A percentile compares a stretch with the other conserved stretches of the same genome.
Evolutionary conservation across 2,329 filamentous ascomycete genomes (phyloP).

Genomic region (Penicillium nordicum): DNA sequence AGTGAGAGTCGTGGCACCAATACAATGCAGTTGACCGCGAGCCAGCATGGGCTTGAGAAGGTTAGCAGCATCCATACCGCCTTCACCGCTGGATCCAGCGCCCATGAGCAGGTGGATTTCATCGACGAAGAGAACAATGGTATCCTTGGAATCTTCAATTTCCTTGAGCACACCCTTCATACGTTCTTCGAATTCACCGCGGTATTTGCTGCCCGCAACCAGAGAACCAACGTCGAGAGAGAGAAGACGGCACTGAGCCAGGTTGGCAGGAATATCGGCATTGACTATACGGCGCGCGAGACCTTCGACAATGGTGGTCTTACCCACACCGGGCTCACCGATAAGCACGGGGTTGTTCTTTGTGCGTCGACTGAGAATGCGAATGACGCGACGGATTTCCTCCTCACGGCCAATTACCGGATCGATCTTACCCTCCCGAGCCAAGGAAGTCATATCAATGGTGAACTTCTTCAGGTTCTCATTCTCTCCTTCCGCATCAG

Average conservation of each 20-base stretch:
- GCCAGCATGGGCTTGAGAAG: constrained; percentile 97
- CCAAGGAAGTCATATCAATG: constrained; percentile 96
- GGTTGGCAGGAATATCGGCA: constrained; percentile 89
- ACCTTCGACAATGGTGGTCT: constrained; percentile 96
- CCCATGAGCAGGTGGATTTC: constrained; percentile 99
- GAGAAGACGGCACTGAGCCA: constrained; percentile 88
- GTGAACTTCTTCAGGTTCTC: constrained; percentile 98
- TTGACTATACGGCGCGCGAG: constrained; percentile 95
- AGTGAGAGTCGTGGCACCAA: constrained; percentile 88
- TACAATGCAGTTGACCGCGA: constrained; percentile 93
- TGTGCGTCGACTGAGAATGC: constrained; percentile 86
- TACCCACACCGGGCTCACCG: constrained; percentile 95
- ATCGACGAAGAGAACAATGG: constrained; percentile 96
- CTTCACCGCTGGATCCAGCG: constrained; percentile 87
- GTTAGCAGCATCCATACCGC: constrained; percentile 98
- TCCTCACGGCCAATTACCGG: constrained; percentile 96
- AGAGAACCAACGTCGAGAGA: constrained; percentile 93
- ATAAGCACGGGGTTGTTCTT: constrained; percentile 99
- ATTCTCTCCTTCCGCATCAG: constrained; percentile 84
- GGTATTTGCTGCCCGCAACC: constrained; percentile 96
- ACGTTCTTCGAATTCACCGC: constrained; percentile 96
- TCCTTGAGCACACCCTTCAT: constrained; percentile 99
- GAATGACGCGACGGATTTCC: constrained; percentile 86
- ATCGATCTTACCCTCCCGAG: constrained; percentile 94
- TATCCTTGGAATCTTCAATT: constrained; percentile 89